Conservation (phyloP, 768 basidiomycete genomes). For the Galerina marginata region DNA sequence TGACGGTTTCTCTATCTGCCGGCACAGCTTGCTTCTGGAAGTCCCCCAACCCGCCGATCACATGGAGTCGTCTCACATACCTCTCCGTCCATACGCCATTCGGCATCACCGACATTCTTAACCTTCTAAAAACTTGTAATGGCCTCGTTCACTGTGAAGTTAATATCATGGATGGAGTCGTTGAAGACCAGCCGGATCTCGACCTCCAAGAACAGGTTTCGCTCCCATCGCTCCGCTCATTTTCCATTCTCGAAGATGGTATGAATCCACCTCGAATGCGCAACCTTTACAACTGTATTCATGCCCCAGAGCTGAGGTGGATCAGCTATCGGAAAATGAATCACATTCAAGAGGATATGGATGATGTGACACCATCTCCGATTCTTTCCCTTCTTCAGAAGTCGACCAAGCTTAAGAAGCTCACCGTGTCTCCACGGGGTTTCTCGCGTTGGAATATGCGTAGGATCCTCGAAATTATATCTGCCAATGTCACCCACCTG, state of each 20-base stretch:
- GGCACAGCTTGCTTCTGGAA: constrained; percentile 2
- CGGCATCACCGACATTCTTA: neutral
- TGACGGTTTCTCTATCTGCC: neutral
- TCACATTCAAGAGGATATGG: neutral
- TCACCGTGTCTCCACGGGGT: neutral
- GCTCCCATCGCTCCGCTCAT: constrained; percentile 2
- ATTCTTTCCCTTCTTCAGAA: neutral
- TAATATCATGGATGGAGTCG: neutral
- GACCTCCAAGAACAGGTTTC: neutral
- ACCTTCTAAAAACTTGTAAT: neutral
- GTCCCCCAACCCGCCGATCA: neutral
- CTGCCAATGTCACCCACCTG: neutral
- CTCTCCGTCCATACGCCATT: neutral
- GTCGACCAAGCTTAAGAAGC: neutral
- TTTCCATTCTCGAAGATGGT: constrained; percentile 1
- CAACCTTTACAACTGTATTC: neutral
- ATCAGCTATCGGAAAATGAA: neutral
- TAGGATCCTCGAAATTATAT: neutral
- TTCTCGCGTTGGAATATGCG: constrained; percentile 1
- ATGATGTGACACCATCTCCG: neutral
- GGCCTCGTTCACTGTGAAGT: neutral
- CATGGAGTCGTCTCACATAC: neutral
- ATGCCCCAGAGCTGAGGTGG: neutral
- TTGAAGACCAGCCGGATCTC: neutral
- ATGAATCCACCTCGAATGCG: neutral